Base-by-base conservation (phyloP, 169 alveolate genomes). In the Cardiosporidium cionae region DNA sequence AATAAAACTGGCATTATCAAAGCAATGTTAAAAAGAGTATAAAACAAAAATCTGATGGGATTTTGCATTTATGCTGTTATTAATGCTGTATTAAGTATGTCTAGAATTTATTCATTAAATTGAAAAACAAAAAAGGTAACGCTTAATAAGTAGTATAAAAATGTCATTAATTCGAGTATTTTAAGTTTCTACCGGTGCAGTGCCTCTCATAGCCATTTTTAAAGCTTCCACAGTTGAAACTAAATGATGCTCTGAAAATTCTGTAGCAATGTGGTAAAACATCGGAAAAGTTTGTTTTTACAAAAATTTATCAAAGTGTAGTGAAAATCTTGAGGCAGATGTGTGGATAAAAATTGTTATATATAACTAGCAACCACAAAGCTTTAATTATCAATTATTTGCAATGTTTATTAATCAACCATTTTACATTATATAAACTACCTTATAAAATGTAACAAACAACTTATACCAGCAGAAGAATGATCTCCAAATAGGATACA, bases 181-280 rank as follows among this genome's bases (percentile, higher is more conserved):
- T 16, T 44, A 27, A 27, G 16, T 23, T 16, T 16, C 71, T 70
- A 76, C 91, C 94, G 80, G 87, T 28, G 95, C 86, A 62, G 68
- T 80, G 74, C 82, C 83, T 66, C 73, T 75, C 78, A 82, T 63
- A 32, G 93, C 86, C 71, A 87, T 79, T 68, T 88, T 88, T 80
- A 84, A 88, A 3, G 96, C 95, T 72, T 91, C 96, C 63, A 86
- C 71, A 33, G 95, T 91, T 32, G 94, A 88, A 74, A 86, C 87
- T 37, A 90, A 74, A 31, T 90, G 90, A 78, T 91, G 96, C 81
- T 90, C 91, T 27, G 91, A 85, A 72, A 86, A 86, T 63, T 78
- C 80, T 73, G 76, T 9, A 36, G 52, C 34, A 4, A 27, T n/a
- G 37, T 0, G 58, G n/a, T 44, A 44, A 16, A 44, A 44, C 16